Base-by-base conservation (phyloP, 192 early-diverging fungal species). In the Pilaira anomala region DNA sequence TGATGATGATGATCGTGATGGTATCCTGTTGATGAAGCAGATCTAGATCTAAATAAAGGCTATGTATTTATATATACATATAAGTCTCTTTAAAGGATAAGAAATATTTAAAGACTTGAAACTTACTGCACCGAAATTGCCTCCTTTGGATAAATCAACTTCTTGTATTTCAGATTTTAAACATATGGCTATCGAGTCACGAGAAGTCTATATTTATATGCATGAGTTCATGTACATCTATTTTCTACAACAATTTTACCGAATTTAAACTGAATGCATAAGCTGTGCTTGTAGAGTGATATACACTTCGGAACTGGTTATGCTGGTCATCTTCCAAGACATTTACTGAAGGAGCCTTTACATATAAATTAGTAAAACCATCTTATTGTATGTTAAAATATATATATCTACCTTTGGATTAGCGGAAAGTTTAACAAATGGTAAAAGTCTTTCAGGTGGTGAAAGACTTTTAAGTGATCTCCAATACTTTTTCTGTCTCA, bases 111-210 rank as follows among this genome's bases (percentile, higher is more conserved):
- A 39, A 69, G 56, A 7, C 12, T 26, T 7, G 8, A 3, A 50
- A 36, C 62, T 61, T 57, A 76, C 82, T 48, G 68, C 48, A 55
- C 73, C 70, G 33, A 71, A 79, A 14, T 70, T 59, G 29, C 71
- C 53, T 2, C 80, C 78, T 46, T 74, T 72, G 11, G 72, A 78
- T 8, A 89, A 51, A 59, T 93, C 89, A 61, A 93, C 73, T 73
- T 93, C 91, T 22, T 76, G 76, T 48, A 93, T 83, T 29, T 80
- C 82, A 1, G 78, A 76, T 56, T 84, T 78, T 2, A 85, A 83
- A 40, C 80, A 88, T 6, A 91, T 74, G 9, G 85, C 91, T 21
- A 91, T 74, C 3, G 78, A 65, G 40, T 88, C 82, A 1, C 66
- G 68, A 50, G 86, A 79, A 22, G 79, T 60, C 85, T 83, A 53